A percentile compares a stretch with the other conserved stretches of the same genome.
Evolutionary conservation across 164 flowering plant species (phyloP).

Genomic region (Echeveria elegans): DNA sequence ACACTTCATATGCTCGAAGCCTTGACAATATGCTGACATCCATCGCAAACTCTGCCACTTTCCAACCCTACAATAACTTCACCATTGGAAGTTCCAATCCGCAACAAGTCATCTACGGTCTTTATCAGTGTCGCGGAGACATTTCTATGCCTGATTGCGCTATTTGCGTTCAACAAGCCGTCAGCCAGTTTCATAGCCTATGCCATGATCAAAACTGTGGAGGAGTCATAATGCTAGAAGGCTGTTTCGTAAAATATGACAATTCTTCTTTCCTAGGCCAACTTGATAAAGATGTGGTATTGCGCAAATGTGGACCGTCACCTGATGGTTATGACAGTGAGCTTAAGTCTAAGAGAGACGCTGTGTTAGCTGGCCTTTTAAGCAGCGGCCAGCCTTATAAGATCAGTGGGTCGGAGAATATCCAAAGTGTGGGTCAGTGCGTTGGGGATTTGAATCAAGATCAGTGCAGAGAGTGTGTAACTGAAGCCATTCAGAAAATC

Average conservation of each 20-base stretch:
- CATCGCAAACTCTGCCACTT: slow-evolving; percentile 78
- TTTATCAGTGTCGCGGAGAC: slow-evolving; percentile 88
- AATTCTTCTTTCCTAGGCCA: slow-evolving; percentile 53
- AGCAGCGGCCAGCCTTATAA: slow-evolving; percentile 37
- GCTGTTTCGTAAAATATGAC: slow-evolving; percentile 73
- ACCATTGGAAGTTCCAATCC: slow-evolving; percentile 40
- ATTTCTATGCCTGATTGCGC: slow-evolving; percentile 77
- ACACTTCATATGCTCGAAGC: slow-evolving; percentile 46
- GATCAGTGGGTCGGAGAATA: slow-evolving; percentile 50
- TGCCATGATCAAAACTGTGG: slow-evolving; percentile 50
- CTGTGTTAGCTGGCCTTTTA: slow-evolving; percentile 34
- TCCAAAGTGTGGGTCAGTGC: slow-evolving; percentile 73
- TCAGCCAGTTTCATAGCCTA: slow-evolving; percentile 36
- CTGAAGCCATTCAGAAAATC: slow-evolving; percentile 50
- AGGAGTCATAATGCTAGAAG: slow-evolving; percentile 64
- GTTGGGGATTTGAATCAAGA: slow-evolving; percentile 61
- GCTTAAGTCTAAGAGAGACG: slow-evolving; percentile 40
- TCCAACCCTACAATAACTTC: slow-evolving; percentile 68
- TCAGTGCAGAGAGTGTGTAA: slow-evolving; percentile 64
- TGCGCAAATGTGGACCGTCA: slow-evolving; percentile 62
- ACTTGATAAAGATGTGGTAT: slow-evolving; percentile 63
- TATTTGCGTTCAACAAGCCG: slow-evolving; percentile 49
- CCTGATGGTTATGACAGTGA: slow-evolving; percentile 33
- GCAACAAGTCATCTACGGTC: slow-evolving; percentile 54
- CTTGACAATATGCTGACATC: slow-evolving; percentile 84